Evolutionary conservation across 2,329 filamentous ascomycete genomes (phyloP).

Genomic region (Colletotrichum sp.): DNA sequence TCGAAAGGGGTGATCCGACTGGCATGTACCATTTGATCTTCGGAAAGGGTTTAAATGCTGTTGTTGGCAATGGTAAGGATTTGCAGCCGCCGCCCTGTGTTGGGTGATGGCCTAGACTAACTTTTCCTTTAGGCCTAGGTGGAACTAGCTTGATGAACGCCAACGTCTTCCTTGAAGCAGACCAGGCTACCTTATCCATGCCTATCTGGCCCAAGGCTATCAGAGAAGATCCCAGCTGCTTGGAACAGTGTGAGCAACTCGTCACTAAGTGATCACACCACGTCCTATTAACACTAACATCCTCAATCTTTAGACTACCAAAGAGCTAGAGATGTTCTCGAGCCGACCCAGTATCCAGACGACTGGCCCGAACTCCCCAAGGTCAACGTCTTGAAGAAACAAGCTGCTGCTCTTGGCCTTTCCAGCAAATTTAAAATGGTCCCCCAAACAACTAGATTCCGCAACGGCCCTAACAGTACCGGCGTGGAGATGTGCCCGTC

Average conservation of each 20-base stretch:
- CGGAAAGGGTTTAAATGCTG: constrained; percentile 67
- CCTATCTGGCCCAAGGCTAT: constrained; percentile 65
- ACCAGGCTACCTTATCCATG: constrained; percentile 56
- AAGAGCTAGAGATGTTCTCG: constrained; percentile 58
- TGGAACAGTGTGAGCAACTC: constrained; percentile 53
- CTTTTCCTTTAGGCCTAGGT: constrained; percentile 56
- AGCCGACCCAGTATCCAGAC: constrained; percentile 62
- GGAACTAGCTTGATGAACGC: constrained; percentile 71
- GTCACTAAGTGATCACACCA: not conserved
- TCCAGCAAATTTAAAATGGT: constrained; percentile 59
- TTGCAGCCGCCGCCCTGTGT: not conserved
- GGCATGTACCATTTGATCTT: constrained; percentile 68
- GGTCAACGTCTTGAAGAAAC: constrained; percentile 59
- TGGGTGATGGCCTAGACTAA: not conserved
- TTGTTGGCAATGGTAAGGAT: constrained; percentile 60
- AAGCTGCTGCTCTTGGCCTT: constrained; percentile 58
- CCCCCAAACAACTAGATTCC: constrained; percentile 68
- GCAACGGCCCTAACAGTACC: constrained; percentile 63
- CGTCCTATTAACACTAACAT: not conserved
- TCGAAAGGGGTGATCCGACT: constrained; percentile 57
- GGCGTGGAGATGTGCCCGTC: constrained; percentile 69
- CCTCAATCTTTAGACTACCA: constrained; percentile 54
- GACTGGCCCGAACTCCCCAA: constrained; percentile 65
- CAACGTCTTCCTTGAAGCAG: constrained; percentile 68
- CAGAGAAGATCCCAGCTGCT: constrained; percentile 39